Base-by-base conservation (phyloP, 331 rosid genomes). In the Acacia pycnantha region DNA sequence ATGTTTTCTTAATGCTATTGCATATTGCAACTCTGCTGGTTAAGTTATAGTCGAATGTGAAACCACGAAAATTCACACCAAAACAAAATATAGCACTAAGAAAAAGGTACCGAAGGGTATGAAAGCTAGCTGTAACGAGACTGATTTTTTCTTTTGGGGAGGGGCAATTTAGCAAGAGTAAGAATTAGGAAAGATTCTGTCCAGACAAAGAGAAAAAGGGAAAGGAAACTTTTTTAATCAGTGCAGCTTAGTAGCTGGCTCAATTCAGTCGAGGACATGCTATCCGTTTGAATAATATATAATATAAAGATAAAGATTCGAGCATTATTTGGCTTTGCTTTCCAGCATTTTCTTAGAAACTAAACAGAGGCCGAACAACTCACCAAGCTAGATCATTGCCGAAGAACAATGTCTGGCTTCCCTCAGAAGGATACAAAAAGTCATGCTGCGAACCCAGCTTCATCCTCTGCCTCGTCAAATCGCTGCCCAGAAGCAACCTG, bases 361-460 rank as follows among this genome's bases (percentile, higher is more conserved):
- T 59, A 77, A 73, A 79, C 74, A 78, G 70, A 56, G 43, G 33
- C 64, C 21, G 56, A 81, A 21, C 22, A 4, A 87, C 93, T 90
- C 68, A 90, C 91, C 89, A 88, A 53, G 21, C 76, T 40, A 89
- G 74, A 14, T 35, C 87, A 81, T 91, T 61, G 47, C 91, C 93
- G 58, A 85, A 88, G 88, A 71, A 91, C 69, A 85, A 24, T 19
- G 91, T 87, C 33, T 82, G 33, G 74, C 85, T 84, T 70, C 96
- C 96, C 77, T 84, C 84, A 22, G 91, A 85, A 46, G 92, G 93
- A 71, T 80, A 87, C 18, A 89, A 53, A 69, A 84, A 16, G 7
- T 89, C 81, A 80, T 44, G 64, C 54, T 89, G 82, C 1, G 91
- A 79, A 3, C 86, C 90, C 53, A 85, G 86, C 84, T 87, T 89